phyloP scores from a whole-genome alignment of 768 basidiomycete species.

The Crucibulum laeve region DNA sequence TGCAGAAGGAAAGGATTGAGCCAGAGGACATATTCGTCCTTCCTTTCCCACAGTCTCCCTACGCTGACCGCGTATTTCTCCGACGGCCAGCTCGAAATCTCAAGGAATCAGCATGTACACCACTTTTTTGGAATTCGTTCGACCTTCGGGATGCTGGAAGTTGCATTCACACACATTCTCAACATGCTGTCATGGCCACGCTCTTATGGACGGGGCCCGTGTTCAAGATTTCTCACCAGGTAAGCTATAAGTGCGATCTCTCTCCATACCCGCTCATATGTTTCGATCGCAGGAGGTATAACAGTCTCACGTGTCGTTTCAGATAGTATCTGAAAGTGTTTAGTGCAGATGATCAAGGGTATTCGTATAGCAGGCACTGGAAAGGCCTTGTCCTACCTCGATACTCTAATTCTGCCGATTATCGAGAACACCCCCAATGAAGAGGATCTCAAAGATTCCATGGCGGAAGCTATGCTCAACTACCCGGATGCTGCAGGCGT shows the following conservation, averaged over 20 bases:
- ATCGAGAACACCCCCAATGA: slow-evolving; percentile 91
- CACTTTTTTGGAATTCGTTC: slow-evolving; percentile 91
- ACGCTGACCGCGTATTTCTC: slow-evolving; percentile 72
- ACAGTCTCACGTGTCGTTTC: not conserved
- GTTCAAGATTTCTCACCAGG: slow-evolving; percentile 84
- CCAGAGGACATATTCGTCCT: slow-evolving; percentile 86
- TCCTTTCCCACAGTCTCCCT: slow-evolving; percentile 70
- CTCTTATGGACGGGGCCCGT: slow-evolving; percentile 66
- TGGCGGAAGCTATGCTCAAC: slow-evolving; percentile 79
- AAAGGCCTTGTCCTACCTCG: slow-evolving; percentile 72
- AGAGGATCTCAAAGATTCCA: slow-evolving; percentile 84
- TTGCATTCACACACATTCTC: slow-evolving; percentile 90
- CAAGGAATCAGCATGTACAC: slow-evolving; percentile 86
- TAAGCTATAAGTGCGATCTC: slow-evolving; percentile 18
- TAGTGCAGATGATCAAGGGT: slow-evolving; percentile 86
- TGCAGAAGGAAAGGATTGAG: slow-evolving; percentile 86
- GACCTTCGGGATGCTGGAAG: slow-evolving; percentile 74
- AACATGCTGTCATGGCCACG: slow-evolving; percentile 87
- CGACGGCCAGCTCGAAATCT: slow-evolving; percentile 66
- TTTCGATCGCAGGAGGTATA: slow-evolving; percentile 35
- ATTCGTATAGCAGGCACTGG: slow-evolving; percentile 76
- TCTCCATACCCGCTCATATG: slow-evolving; percentile 5
- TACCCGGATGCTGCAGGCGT: slow-evolving; percentile 77
- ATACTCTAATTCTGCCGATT: slow-evolving; percentile 82
- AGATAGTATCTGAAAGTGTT: not conserved